Base-by-base conservation (phyloP, 371 early-diverging fungal genomes). In the Lichtheimia ramosa region DNA sequence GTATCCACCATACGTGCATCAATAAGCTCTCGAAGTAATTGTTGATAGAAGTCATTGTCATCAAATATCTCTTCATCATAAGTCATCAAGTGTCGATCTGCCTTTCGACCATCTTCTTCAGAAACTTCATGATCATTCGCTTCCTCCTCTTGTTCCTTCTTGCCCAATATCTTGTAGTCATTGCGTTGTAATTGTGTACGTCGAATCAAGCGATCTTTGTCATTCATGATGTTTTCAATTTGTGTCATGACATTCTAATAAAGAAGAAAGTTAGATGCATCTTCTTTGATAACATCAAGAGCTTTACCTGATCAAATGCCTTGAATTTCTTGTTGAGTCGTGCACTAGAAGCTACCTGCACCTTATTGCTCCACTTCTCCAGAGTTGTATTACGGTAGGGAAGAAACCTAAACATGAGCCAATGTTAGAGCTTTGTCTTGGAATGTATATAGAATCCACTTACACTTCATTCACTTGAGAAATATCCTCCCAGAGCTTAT, bases 41-140 rank as follows among this genome's bases (percentile, higher is more conserved):
- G 92, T 62, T 93, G 92, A 72, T 97, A 97, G 69, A 93, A 97
- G 71, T 97, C 98, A 15, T 87, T 83, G 63, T 97, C 98, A 65
- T 97, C 97, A 80, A 95, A 97, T 24, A 97, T 87, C 61, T 96
- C 95, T 15, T 70, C 70, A 61, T 95, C 93, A 51, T 89, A 87
- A 56, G 89, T 84, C 43, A 85, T 76, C 56, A 92, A 71, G 61
- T 91, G 87, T 39, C 83, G 79, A 57, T 89, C 89, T 41, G 81
- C 71, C 39, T 68, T 69, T 49, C 64, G 63, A 20, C 60, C 58
- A 20, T 27, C 60, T 54, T 70, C 64, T 23, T 63, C 54, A 15
- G 64, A 53, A 43, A 75, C 53, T 16, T 15, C 12, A 14, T 41
- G 2, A 0, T 54, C 40, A 12, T 54, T 16, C 18, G 42, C 42